phyloP scores from a whole-genome alignment of 2,329 filamentous ascomycete genomes.

The Cordyceps cateniannulata region DNA sequence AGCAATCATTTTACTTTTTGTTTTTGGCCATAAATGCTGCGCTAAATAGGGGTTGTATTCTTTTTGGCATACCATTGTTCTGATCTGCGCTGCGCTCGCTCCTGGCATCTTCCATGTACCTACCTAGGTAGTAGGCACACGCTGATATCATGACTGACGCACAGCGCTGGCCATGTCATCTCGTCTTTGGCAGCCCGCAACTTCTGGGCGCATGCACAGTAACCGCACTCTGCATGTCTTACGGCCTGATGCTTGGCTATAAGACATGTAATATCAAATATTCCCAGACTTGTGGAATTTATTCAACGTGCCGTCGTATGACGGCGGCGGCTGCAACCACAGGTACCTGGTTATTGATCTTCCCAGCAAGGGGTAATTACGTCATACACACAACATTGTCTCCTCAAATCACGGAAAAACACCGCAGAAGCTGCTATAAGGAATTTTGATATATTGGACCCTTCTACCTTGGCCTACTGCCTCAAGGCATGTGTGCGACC shows the following conservation, averaged over 20 bases:
- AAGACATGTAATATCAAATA: background rate
- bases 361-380: background rate
- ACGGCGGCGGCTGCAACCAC: background rate
- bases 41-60: background rate
- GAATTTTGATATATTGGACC: background rate
- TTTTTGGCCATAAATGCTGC: background rate
- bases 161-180: too few relatives aligned
- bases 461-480: conserved; percentile 3
- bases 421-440: background rate
- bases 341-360: background rate
- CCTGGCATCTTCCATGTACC: too few relatives aligned
- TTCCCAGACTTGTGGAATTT: background rate
- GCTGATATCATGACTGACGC: too few relatives aligned
- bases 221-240: background rate
- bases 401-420: background rate
- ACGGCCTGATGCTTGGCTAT: background rate
- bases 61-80: too few relatives aligned
- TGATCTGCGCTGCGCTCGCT: too few relatives aligned
- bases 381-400: background rate
- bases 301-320: background rate
- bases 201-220: background rate
- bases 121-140: too few relatives aligned
- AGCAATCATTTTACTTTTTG: conserved; percentile 1
- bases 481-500: background rate
- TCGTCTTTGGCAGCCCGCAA: background rate